Percentiles rank a stretch among this genome's conserved stretches.
These are phyloP conservation scores for Malus asiatica DNA, from an alignment of 306 rosid species.

Conservation along the genomic window DNA sequence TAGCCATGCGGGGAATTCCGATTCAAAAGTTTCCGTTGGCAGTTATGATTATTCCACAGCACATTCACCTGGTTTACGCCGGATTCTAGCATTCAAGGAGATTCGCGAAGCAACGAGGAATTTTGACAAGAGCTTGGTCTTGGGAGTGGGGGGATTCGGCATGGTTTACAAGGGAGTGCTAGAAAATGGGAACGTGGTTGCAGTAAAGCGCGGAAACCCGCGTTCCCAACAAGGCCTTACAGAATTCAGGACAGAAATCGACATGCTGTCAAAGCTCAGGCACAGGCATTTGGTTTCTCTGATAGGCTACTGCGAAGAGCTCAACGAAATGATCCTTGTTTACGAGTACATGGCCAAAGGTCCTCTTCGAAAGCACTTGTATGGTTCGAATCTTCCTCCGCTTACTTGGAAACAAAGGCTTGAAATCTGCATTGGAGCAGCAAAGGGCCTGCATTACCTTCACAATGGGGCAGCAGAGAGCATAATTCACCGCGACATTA, in stretches of 20 bases:
- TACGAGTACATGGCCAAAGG: slow-evolving; percentile 36
- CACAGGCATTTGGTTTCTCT: slow-evolving; percentile 36
- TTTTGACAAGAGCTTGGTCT: slow-evolving; percentile 27
- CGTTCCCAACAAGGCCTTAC: slow-evolving; percentile 25
- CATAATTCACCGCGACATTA: slow-evolving; percentile 31
- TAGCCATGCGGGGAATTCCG: slow-evolving; percentile 13
- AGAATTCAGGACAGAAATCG: slow-evolving; percentile 34
- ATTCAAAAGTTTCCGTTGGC: slow-evolving; percentile 27
- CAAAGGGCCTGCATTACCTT: slow-evolving; percentile 35
- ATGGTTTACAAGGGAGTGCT: slow-evolving; percentile 30
- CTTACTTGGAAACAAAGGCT: slow-evolving; percentile 33
- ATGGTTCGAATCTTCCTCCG: slow-evolving; percentile 18
- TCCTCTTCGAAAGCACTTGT: slow-evolving; percentile 31
- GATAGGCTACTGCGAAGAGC: slow-evolving; percentile 33
- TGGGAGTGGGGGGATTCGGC: slow-evolving; percentile 40
- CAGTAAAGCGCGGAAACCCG: slow-evolving; percentile 29
- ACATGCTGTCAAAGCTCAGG: slow-evolving; percentile 31
- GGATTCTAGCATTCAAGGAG: slow-evolving; percentile 19
- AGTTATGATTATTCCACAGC: slow-evolving; percentile 28
- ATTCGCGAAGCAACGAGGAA: slow-evolving; percentile 22
- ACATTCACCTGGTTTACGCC: slow-evolving; percentile 21
- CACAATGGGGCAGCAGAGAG: slow-evolving; percentile 31
- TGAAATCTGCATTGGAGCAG: slow-evolving; percentile 36
- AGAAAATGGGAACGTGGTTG: slow-evolving; percentile 28
- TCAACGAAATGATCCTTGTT: slow-evolving; percentile 34